Evolutionary conservation across 495 filamentous ascomycete genomes (phyloP), one percentile per base, ranked within the genome.

Genomic region (Annulohypoxylon maeteangense): DNA sequence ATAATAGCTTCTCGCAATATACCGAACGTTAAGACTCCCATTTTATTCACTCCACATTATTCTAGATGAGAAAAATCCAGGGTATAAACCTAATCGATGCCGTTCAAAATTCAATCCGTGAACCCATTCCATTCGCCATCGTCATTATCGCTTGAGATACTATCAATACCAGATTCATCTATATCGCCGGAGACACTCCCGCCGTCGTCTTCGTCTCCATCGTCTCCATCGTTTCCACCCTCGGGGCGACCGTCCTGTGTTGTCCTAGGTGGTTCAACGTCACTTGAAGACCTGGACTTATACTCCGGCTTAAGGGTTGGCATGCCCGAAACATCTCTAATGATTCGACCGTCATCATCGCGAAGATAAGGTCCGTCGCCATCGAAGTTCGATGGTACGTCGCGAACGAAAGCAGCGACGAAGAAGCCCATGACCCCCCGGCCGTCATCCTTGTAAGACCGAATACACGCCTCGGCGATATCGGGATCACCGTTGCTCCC

Each of bases 371-470:
- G 82, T 4, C 68, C 64, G n/a, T 64, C 68, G 18, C 68, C 65
- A 8, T 57, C 56, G 3, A 45, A 56, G 5, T 4, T 57, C 18
- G 65, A 11, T 47, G 6, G 45, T 53, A 60, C 76, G 34, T 85
- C 81, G 36, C 86, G 75, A 0, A 74, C 68, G 50, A 79, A 73
- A 0, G 72, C 81, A 25, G 77, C 79, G 5, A 84, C 71, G 68
- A 84, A 84, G 62, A 82, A 82, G 0, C 80, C 81, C 81, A 84
- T 84, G 31, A 77, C 70, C 0, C 93, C 94, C 48, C 92, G 87
- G 20, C 89, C 90, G 72, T 92, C 93, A 36, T 90, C 92, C 70
- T 93, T 89, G 71, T 90, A 87, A 57, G 92, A 93, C 57, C 95
- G 81, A 23, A 99, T 88, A 76, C 93, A 98, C 4, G 87, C 92